Evolutionary conservation across 192 early-diverging fungal species (phyloP).

Genomic region (Coemansia sp.): DNA sequence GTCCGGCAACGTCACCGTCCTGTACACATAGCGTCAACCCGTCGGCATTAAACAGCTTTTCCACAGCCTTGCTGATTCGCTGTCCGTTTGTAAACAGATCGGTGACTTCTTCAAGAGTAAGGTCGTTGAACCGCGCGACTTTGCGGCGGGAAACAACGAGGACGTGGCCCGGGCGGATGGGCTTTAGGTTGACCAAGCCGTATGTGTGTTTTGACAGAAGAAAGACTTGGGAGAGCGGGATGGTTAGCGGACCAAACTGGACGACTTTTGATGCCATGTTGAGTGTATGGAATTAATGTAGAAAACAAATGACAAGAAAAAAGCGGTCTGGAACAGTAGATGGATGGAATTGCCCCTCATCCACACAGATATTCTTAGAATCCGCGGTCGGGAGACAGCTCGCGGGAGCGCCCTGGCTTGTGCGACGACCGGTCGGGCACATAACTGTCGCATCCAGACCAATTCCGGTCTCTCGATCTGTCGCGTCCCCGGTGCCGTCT

Average conservation of each 20-base stretch:
- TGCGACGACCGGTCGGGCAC: neutral
- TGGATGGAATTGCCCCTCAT: neutral
- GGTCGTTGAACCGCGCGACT: conserved; percentile 71
- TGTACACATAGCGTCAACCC: conserved; percentile 78
- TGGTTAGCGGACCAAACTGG: conserved; percentile 72
- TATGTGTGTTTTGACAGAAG: conserved; percentile 65
- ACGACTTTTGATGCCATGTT: no score
- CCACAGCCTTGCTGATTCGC: conserved; percentile 69
- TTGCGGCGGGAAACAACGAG: conserved; percentile 71
- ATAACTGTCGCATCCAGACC: neutral
- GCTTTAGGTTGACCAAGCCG: conserved; percentile 92
- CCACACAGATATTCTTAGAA: conserved; percentile 14
- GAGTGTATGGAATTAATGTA: no score
- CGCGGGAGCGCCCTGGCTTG: conserved; percentile 20
- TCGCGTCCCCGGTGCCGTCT: neutral
- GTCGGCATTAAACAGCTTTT: conserved; percentile 67
- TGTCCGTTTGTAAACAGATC: conserved; percentile 86
- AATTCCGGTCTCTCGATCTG: neutral
- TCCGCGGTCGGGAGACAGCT: conserved; percentile 49
- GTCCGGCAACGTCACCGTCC: conserved; percentile 74
- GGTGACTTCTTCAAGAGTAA: conserved; percentile 74
- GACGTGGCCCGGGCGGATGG: conserved; percentile 80
- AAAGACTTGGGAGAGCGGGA: conserved; percentile 76
- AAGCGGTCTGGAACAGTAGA: neutral
- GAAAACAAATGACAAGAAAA: conserved; percentile 2